Base-by-base conservation (phyloP, 345 rosid genomes). In the Reutealis trisperma region DNA sequence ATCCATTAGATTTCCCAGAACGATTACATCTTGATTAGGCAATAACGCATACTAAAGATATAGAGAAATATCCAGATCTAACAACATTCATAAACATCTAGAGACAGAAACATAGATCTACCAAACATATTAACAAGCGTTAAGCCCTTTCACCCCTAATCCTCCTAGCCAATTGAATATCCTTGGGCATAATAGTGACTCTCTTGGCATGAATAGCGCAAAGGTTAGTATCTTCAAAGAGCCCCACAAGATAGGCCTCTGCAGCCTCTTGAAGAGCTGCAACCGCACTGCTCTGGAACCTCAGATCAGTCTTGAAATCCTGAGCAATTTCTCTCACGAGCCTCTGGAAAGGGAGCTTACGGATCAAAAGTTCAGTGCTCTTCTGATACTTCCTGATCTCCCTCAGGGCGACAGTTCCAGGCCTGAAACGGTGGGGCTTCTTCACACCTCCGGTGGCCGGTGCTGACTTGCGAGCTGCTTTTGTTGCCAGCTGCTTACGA, bases 351-450 rank as follows among this genome's bases (percentile, higher is more conserved):
- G 75, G 75, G 2, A 77, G 54, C 63, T 77, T 77, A 21, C 67
- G 70, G 79, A 77, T 69, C 55, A 77, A 21, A 15, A 77, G 75
- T 54, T 70, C 63, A 1, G 75, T 69, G 5, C 79, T 76, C 74
- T 76, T 76, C 8, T 76, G 74, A 15, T 76, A 76, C 37, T 76
- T 76, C 24, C 80, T 63, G 21, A 77, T 70, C 41, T 77, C 71
- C 16, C 71, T 63, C n/a, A 71, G 1, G 0, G 80, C 75, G 4
- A 77, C 76, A 8, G 76, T 63, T 71, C 66, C 71, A 1, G 80
- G 75, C 75, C 80, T 63, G 70, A 77, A 77, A 18, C 75, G 45
- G 51, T 77, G 80, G 44, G 58, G 71, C 37, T 77, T 77, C 76
- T 77, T 77, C 65, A 77, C 71, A 2, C 76, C 76, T 24, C 74